Evolutionary conservation across 257 asterid species (phyloP), one percentile per base, ranked within the genome.

Genomic region (Fraxinus quadrangulata): DNA sequence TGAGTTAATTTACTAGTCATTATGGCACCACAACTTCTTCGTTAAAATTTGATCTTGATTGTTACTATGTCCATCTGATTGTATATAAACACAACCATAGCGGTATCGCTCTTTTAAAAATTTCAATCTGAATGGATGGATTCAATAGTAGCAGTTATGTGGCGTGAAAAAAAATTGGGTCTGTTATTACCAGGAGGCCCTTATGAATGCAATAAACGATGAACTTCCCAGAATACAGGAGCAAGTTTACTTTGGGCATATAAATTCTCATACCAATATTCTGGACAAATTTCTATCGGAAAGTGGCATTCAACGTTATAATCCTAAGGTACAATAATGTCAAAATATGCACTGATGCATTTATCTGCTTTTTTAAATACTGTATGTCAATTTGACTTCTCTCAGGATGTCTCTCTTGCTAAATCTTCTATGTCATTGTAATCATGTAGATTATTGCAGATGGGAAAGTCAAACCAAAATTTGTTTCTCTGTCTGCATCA

Each of bases 181-280:
- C 81, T 86, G 71, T 82, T 78, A 73, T 81, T 81, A 79, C 73
- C 94, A 96, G 99, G 99, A 96, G 75, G 90, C 96, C 67, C 93
- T 92, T 78, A 77, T 92, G 47, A 96, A 83, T 87, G 96, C 99
- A 76, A 96, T 96, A 97, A 93, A 92, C 9, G 99, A 93, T 13
- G 99, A 96, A 86, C 97, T 93, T 84, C 94, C 99, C 68, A 90
- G 88, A 86, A 88, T 96, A 86, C 99, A 96, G 88, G 99, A 96
- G 89, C 98, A 90, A 84, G 99, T 96, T 69, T 96, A 96, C 80
- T 96, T 90, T 77, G 99, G 99, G 31, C 98, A 85, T 51, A 92
- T 96, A 83, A 86, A 85, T 82, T 92, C 98, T 71, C 90, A 90
- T 34, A 93, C 99, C 30, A 94, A 96, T 83, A 85, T 93, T 85